Conservation (phyloP, 2,329 filamentous ascomycete genomes). For the Monilinia polystroma region DNA sequence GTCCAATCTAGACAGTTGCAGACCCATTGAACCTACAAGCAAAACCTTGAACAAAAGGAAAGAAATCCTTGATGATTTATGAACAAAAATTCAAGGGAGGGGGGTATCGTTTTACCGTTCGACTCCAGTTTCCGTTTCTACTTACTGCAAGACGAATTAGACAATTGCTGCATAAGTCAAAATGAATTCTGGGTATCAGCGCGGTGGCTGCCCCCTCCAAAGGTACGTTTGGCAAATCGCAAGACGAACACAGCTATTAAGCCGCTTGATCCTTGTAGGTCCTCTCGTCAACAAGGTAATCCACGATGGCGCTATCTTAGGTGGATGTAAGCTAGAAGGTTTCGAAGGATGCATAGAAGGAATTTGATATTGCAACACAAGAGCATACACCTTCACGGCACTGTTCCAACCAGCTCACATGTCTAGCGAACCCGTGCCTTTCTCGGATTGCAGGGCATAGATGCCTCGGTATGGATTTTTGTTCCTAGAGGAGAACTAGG, state of each 20-base stretch:
- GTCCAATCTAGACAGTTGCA: conserved; percentile 15
- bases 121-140: not conserved
- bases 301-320: conserved; percentile 6
- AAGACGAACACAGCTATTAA: not conserved
- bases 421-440: conserved; percentile 6
- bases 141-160: conserved; percentile 9
- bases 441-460: not conserved
- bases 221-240: conserved; percentile 12
- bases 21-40: conserved; percentile 1
- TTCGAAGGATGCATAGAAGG: conserved; percentile 25
- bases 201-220: not conserved
- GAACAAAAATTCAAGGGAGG: conserved; percentile 2
- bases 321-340: conserved; percentile 23
- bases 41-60: not conserved
- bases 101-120: not conserved
- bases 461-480: conserved; percentile 18
- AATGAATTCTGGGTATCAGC: not conserved
- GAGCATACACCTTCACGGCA: not conserved
- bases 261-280: not conserved
- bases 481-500: not conserved
- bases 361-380: conserved; percentile 1
- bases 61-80: conserved; percentile 7
- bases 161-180: conserved; percentile 17
- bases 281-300: conserved; percentile 3
- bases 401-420: conserved; percentile 17